Percentiles rank a stretch among this genome's conserved stretches.
Conservation (phyloP, 352 stramenopile species). For the Phytophthora tentaculata region DNA sequence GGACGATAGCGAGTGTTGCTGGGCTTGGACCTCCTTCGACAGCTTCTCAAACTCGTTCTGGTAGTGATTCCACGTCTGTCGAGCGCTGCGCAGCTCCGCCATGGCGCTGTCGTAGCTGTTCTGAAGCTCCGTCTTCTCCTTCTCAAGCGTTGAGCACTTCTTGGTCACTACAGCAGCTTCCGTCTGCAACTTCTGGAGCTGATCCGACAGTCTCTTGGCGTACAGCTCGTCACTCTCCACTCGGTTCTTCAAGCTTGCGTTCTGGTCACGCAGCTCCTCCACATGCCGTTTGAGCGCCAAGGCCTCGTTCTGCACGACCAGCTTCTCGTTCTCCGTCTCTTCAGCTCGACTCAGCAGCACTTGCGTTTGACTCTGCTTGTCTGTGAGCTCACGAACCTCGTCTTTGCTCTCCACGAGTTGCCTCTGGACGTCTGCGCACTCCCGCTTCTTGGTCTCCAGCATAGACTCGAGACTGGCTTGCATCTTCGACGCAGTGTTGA, state of each 20-base stretch:
- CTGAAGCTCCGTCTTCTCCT: constrained; percentile 59
- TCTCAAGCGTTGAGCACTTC: constrained; percentile 47
- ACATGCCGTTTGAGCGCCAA: constrained; percentile 59
- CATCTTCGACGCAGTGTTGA: constrained; percentile 41
- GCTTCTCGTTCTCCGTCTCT: constrained; percentile 70
- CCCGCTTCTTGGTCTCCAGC: constrained; percentile 64
- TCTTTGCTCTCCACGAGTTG: constrained; percentile 59
- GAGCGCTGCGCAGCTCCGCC: constrained; percentile 61
- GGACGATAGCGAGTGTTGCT: constrained; percentile 67
- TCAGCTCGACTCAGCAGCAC: constrained; percentile 53
- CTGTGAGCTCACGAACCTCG: constrained; percentile 47
- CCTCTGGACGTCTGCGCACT: constrained; percentile 45
- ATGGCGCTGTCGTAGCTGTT: constrained; percentile 60
- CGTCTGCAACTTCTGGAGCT: constrained; percentile 60
- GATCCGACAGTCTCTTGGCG: constrained; percentile 50
- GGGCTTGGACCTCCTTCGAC: constrained; percentile 59
- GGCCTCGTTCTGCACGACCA: constrained; percentile 67
- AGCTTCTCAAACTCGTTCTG: constrained; percentile 82
- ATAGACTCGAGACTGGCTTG: constrained; percentile 51
- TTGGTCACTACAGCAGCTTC: constrained; percentile 41
- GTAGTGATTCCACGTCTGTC: constrained; percentile 69
- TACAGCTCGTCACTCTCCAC: constrained; percentile 55
- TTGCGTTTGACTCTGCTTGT: constrained; percentile 47
- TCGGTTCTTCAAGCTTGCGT: constrained; percentile 59
- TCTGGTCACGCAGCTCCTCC: constrained; percentile 74